Evolutionary conservation across 257 asterid species (phyloP), one percentile per base, ranked within the genome.

Genomic region (Apocynum venetum): DNA sequence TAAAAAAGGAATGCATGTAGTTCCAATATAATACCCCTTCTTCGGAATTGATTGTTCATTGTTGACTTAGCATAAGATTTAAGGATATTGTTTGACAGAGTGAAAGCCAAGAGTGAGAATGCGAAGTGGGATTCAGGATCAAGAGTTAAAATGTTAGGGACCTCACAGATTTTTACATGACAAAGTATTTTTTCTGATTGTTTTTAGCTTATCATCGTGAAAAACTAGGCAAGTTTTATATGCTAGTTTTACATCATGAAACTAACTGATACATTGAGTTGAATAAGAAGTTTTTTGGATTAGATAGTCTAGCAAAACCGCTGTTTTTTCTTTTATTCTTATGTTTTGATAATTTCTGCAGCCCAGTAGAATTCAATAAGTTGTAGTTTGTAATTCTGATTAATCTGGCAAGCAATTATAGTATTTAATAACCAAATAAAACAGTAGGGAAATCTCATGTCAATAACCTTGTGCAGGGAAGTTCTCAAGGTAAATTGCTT

Each of bases 401-500:
- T 43, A 68, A 43, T 3, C 52, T 20, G 17, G 53, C 71, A 43
- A 68, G 35, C 10, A 25, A 68, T 8, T 44, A 40, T 41, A 67
- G 0, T 46, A 7, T 19, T 8, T 57, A 57, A 71, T 25, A 25
- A 25, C 31, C 57, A 10, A 36, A n/a, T 69, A 55, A 17, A 60
- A 31, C 14, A 43, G 25, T 68, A 20, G 35, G 64, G 52, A 57
- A 53, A 41, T 52, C 59, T 77, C 44, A 53, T 38, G 36, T 43
- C 13, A 6, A 19, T 43, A 7, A 43, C 14, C 6, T 6, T n/a
- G 73, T 82, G 85, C 90, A 92, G 97, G 97, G 89, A 80, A 79
- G 48, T 73, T 70, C 19, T 46, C 81, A 85, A 76, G 83, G 72
- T 68, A 83, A 85, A 64, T 74, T 17, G 13, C 77, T 89, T 55